These are phyloP conservation scores for Aspergillus uvarum DNA, from an alignment of 2,329 filamentous ascomycete species.

Conservation along the genomic window DNA sequence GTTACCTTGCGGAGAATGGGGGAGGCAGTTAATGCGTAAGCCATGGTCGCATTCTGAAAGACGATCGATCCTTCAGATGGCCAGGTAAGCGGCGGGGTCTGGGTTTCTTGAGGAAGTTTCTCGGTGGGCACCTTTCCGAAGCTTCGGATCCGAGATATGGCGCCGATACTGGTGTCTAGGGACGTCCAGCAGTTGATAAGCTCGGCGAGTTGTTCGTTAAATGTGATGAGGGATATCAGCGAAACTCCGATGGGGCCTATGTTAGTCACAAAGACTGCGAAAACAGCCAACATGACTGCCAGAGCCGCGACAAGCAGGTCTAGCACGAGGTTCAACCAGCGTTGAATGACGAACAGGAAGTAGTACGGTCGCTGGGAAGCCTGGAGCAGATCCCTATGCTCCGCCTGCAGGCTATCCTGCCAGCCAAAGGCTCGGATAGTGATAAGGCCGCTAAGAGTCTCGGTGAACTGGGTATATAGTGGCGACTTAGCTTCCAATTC, in stretches of 20 bases:
- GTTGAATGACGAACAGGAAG: background rate
- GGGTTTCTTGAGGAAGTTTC: background rate
- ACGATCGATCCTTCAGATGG: background rate
- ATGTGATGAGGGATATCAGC: background rate
- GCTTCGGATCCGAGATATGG: background rate
- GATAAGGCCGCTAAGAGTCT: background rate
- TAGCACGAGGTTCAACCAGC: background rate
- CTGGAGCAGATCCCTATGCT: background rate
- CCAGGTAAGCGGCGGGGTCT: background rate
- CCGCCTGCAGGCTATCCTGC: background rate
- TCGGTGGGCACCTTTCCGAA: background rate
- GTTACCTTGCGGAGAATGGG: background rate
- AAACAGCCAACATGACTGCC: background rate
- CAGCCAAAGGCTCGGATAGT: background rate
- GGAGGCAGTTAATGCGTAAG: background rate
- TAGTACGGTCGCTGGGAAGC: background rate
- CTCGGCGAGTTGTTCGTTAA: background rate
- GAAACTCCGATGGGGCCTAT: background rate
- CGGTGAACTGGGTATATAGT: background rate
- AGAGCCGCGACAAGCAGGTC: background rate
- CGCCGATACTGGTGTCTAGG: conserved; percentile 1
- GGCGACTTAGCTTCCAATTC: background rate
- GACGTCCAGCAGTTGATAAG: conserved; percentile 1
- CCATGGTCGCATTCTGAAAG: background rate
- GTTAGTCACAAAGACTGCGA: background rate